A percentile compares a stretch with the other conserved stretches of the same genome.
Conservation (phyloP, 2,329 filamentous ascomycete species). For the Diaporthe destruens region DNA sequence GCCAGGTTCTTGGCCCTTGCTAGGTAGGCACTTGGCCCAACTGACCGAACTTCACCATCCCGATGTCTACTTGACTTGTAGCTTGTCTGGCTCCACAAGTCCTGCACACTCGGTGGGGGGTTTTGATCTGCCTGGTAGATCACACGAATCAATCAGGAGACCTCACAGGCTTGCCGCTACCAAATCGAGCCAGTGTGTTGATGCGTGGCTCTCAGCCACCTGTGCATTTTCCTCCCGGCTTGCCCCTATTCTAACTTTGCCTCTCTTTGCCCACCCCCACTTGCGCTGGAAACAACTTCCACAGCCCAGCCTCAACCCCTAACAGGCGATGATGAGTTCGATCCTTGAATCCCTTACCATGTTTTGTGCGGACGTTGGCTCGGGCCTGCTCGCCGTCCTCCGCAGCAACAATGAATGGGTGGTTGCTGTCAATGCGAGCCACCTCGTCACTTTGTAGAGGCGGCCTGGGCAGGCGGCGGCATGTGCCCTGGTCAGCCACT, state of each 20-base stretch:
- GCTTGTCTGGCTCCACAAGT: not conserved
- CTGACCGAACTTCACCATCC: not conserved
- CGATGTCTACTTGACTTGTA: not conserved
- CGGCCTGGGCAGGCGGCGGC: not conserved
- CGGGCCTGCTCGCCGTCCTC: not conserved
- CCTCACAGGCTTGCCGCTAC: not conserved
- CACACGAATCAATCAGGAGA: not conserved
- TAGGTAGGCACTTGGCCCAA: not conserved
- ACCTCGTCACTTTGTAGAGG: not conserved
- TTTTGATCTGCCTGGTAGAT: not conserved
- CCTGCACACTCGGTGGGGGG: not conserved
- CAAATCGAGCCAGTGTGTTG: not conserved
- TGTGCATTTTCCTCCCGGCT: not conserved
- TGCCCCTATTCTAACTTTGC: not conserved
- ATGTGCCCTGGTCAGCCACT: not conserved
- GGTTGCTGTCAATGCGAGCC: not conserved
- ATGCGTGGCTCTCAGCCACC: not conserved
- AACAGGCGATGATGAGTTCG: not conserved
- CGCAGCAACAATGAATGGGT: not conserved
- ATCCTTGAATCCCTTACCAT: not conserved
- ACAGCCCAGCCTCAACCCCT: not conserved
- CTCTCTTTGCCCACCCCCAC: not conserved
- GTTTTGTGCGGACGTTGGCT: not conserved
- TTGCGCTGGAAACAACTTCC: not conserved
- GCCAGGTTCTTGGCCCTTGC: not conserved